These are phyloP conservation scores for Aspergillus uvarum DNA, from an alignment of 2,329 filamentous ascomycete genomes.

Conservation along the genomic window DNA sequence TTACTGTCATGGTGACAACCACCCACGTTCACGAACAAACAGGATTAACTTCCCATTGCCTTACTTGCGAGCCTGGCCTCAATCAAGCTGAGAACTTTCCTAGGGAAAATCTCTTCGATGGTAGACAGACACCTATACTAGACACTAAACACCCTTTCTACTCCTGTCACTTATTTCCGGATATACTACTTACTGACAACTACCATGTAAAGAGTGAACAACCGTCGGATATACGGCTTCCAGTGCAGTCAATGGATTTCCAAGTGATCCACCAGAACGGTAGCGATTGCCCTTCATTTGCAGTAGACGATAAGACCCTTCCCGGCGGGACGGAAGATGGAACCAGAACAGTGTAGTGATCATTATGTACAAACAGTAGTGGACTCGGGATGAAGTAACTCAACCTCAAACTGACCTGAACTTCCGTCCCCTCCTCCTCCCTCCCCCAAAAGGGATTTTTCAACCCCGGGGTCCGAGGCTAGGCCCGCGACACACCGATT, in stretches of 20 bases:
- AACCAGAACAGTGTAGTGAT: not conserved
- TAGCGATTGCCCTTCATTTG: too few relatives aligned
- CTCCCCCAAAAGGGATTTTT: conserved; percentile 11
- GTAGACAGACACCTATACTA: too few relatives aligned
- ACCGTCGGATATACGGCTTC: conserved; percentile 9
- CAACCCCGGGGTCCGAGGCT: conserved; percentile 24
- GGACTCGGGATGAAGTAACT: conserved; percentile 10
- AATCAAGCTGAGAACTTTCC: too few relatives aligned
- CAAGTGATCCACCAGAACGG: conserved; percentile 1
- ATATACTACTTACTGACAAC: too few relatives aligned
- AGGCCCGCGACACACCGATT: conserved; percentile 9
- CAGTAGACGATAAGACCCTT: not conserved
- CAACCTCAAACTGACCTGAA: conserved; percentile 12
- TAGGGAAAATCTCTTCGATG: too few relatives aligned
- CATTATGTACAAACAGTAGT: too few relatives aligned
- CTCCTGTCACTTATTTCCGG: too few relatives aligned
- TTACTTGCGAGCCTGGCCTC: too few relatives aligned
- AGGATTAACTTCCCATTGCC: too few relatives aligned
- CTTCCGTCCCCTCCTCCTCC: conserved; percentile 9
- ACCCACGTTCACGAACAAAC: too few relatives aligned
- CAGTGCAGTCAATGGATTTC: not conserved
- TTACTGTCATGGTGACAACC: too few relatives aligned
- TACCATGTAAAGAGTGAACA: not conserved
- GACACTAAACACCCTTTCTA: too few relatives aligned
- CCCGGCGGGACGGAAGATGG: not conserved